A percentile compares a stretch with the other conserved stretches of the same genome.
These are phyloP conservation scores for Ophiocordyceps polyrhachis-furcata DNA, from an alignment of 2,329 filamentous ascomycete genomes.

Conservation along the genomic window DNA sequence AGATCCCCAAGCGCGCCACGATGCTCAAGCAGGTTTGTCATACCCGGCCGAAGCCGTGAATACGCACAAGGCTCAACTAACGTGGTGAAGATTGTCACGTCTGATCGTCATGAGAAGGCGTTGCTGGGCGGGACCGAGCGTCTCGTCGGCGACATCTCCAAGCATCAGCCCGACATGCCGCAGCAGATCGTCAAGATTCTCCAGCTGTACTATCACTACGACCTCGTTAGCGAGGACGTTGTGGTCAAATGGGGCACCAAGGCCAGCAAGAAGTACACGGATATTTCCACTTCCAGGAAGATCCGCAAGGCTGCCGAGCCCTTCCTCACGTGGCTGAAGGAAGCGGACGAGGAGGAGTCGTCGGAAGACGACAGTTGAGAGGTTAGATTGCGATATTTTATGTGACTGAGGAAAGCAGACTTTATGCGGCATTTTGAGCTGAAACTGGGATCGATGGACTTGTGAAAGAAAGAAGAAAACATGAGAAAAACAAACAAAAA, in stretches of 20 bases:
- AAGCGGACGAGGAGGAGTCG: constrained; percentile 58
- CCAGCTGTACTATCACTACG: constrained; percentile 76
- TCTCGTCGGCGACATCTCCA: constrained; percentile 53
- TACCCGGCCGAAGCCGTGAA: no score
- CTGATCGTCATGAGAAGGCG: constrained; percentile 88
- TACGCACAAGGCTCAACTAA: background rate
- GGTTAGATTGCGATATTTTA: background rate
- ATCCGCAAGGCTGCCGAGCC: constrained; percentile 86
- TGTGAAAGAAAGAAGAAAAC: background rate
- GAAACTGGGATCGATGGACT: background rate
- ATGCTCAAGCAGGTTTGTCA: constrained; percentile 69
- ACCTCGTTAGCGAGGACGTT: constrained; percentile 74
- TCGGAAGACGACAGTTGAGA: constrained; percentile 34
- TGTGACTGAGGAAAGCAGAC: background rate
- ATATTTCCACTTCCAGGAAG: constrained; percentile 76
- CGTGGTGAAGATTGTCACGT: constrained; percentile 35
- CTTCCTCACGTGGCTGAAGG: constrained; percentile 86
- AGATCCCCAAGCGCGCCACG: constrained; percentile 65
- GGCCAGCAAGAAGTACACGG: constrained; percentile 97
- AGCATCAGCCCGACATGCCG: constrained; percentile 60
- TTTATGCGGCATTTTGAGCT: background rate
- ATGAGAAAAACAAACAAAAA: background rate
- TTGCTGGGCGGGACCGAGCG: constrained; percentile 91
- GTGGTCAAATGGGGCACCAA: constrained; percentile 83
- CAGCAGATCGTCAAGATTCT: constrained; percentile 69